Percentiles rank a stretch among this genome's conserved stretches.
These are phyloP conservation scores for Leccinum rimulosum DNA, from an alignment of 768 basidiomycete genomes.

Conservation along the genomic window DNA sequence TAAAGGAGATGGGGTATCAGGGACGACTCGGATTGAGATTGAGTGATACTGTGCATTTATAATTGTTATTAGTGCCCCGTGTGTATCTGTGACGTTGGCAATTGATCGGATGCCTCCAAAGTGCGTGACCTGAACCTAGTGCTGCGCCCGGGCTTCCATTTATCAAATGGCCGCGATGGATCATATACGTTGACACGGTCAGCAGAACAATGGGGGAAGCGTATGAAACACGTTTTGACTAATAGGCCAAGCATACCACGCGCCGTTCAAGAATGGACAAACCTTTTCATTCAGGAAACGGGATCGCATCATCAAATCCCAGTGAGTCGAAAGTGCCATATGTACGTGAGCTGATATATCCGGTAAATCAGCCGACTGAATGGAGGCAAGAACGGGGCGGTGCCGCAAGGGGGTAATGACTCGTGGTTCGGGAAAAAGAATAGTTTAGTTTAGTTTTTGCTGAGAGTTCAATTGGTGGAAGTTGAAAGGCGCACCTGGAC, in stretches of 20 bases:
- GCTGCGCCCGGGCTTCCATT: slow-evolving; percentile 33
- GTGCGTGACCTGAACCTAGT: slow-evolving; percentile 24
- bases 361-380: slow-evolving; percentile 30
- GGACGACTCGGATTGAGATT: slow-evolving; percentile 17
- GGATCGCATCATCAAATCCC: slow-evolving; percentile 14
- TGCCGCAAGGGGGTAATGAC: slow-evolving; percentile 23
- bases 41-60: slow-evolving; percentile 31
- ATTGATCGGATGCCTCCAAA: slow-evolving; percentile 32
- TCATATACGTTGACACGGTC: slow-evolving; percentile 21
- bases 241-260: slow-evolving; percentile 14
- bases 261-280: slow-evolving; percentile 25
- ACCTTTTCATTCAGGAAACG: slow-evolving; percentile 11
- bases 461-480: background rate
- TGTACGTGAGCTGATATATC: slow-evolving; percentile 26
- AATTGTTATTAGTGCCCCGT: slow-evolving; percentile 6
- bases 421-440: slow-evolving; percentile 22
- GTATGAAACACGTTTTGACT: slow-evolving; percentile 34
- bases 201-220: slow-evolving; percentile 22
- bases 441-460: slow-evolving; percentile 15
- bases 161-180: slow-evolving; percentile 33
- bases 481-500: slow-evolving; percentile 24
- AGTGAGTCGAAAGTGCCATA: slow-evolving; percentile 14
- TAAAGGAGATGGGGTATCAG: slow-evolving; percentile 29
- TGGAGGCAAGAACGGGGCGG: slow-evolving; percentile 18
- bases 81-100: slow-evolving; percentile 30